These are phyloP conservation scores for Rutstroemia sydowiana DNA, from an alignment of 2,329 filamentous ascomycete genomes.

Conservation along the genomic window DNA sequence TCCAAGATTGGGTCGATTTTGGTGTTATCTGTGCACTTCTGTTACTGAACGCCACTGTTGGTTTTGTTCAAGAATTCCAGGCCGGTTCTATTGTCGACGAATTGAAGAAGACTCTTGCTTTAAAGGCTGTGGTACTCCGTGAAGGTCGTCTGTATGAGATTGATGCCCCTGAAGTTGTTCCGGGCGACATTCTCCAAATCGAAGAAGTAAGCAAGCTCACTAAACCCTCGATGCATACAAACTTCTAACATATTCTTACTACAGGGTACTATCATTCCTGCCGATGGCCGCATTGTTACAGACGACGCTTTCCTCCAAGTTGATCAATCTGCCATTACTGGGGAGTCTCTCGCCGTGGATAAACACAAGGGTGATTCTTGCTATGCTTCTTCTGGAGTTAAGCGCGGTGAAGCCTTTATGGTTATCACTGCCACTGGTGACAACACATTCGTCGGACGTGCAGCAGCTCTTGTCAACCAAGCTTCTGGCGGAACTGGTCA, in stretches of 20 bases:
- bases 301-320: constrained; percentile 81
- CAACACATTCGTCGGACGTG: constrained; percentile 83
- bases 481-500: constrained; percentile 70
- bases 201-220: constrained; percentile 66
- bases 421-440: constrained; percentile 80
- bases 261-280: constrained; percentile 78
- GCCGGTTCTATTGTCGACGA: constrained; percentile 86
- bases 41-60: constrained; percentile 75
- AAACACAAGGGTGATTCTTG: constrained; percentile 76
- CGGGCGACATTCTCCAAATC: constrained; percentile 82
- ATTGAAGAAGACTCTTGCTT: constrained; percentile 80
- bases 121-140: constrained; percentile 82
- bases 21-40: constrained; percentile 82
- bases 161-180: constrained; percentile 76
- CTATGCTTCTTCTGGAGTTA: constrained; percentile 81
- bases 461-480: constrained; percentile 75
- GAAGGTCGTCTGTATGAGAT: constrained; percentile 71
- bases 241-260: constrained; percentile 11
- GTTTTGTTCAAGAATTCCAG: constrained; percentile 85
- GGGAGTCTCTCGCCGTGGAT: constrained; percentile 85
- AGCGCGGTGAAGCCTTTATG: constrained; percentile 81
- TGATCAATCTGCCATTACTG: constrained; percentile 86
- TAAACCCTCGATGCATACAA: too few relatives aligned
- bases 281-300: constrained; percentile 79
- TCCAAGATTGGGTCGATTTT: constrained; percentile 87